phyloP scores from a whole-genome alignment of 1,284 basidiomycete species.

The Marasmius fiardii region DNA sequence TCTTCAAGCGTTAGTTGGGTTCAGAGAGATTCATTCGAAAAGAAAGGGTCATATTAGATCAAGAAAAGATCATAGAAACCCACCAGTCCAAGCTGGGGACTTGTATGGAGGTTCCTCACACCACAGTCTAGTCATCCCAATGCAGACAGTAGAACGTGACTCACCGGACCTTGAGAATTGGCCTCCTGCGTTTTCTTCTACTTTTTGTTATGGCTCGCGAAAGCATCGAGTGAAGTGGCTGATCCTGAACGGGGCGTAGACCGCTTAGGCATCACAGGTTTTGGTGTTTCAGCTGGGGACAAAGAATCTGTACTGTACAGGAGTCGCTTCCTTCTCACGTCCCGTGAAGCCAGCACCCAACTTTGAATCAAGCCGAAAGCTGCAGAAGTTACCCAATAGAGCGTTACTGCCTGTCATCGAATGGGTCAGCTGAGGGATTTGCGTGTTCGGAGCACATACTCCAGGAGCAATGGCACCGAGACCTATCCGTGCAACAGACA shows the following conservation, averaged over 20 bases:
- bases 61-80: slow-evolving; percentile 64
- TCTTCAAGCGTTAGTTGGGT: neutral
- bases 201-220: neutral
- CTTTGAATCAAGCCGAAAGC: slow-evolving; percentile 78
- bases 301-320: slow-evolving; percentile 15
- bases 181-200: neutral
- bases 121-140: slow-evolving; percentile 71
- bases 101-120: slow-evolving; percentile 70
- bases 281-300: slow-evolving; percentile 5
- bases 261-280: slow-evolving; percentile 5
- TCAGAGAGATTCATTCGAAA: neutral
- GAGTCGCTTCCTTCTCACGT: slow-evolving; percentile 40
- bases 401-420: slow-evolving; percentile 57
- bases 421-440: slow-evolving; percentile 10
- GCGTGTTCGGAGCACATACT: slow-evolving; percentile 39
- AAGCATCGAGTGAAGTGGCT: slow-evolving; percentile 3
- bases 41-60: slow-evolving; percentile 79
- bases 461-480: slow-evolving; percentile 78
- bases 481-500: slow-evolving; percentile 72
- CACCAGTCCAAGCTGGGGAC: slow-evolving; percentile 27
- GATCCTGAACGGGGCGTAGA: slow-evolving; percentile 2
- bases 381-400: slow-evolving; percentile 87
- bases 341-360: slow-evolving; percentile 68
- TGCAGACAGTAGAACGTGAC: slow-evolving; percentile 7
- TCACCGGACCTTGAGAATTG: slow-evolving; percentile 9